Percentiles rank a stretch among this genome's conserved stretches.
phyloP scores from a whole-genome alignment of 2,329 filamentous ascomycete species.

The Capronia coronata region DNA sequence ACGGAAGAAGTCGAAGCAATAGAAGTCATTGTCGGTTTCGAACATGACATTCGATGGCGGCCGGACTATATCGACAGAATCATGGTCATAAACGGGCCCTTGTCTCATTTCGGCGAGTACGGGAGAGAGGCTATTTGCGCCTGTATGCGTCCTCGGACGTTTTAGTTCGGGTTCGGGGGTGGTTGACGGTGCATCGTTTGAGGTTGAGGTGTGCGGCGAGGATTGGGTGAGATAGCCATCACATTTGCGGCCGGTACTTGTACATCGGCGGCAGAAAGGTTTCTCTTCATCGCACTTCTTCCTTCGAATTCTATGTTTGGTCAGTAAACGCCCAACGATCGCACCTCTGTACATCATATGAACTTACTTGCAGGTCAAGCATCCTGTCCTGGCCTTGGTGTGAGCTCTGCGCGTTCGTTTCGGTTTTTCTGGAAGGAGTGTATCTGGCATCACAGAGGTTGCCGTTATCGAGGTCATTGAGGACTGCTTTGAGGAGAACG shows the following conservation, averaged over 20 bases:
- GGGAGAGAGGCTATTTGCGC: slow-evolving; percentile 10
- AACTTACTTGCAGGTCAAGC: slow-evolving; percentile 27
- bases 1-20: slow-evolving; percentile 33
- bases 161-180: slow-evolving; percentile 22
- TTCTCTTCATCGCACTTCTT: slow-evolving; percentile 34
- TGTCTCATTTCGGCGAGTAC: slow-evolving; percentile 17
- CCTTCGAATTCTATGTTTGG: slow-evolving; percentile 23
- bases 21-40: slow-evolving; percentile 27
- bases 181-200: slow-evolving; percentile 25
- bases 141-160: slow-evolving; percentile 25
- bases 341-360: no score
- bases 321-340: background rate
- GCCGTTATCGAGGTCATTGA: background rate
- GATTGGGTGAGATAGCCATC: slow-evolving; percentile 29
- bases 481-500: background rate
- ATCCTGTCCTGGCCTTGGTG: slow-evolving; percentile 27
- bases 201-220: slow-evolving; percentile 14
- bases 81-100: slow-evolving; percentile 26
- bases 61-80: slow-evolving; percentile 23
- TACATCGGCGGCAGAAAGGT: slow-evolving; percentile 30
- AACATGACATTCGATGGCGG: slow-evolving; percentile 17
- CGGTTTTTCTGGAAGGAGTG: slow-evolving; percentile 8
- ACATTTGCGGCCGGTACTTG: slow-evolving; percentile 32
- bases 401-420: slow-evolving; percentile 26
- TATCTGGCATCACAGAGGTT: slow-evolving; percentile 6